These are phyloP conservation scores for Metarhizium sp. DNA, from an alignment of 2,329 filamentous ascomycete genomes.

Conservation along the genomic window DNA sequence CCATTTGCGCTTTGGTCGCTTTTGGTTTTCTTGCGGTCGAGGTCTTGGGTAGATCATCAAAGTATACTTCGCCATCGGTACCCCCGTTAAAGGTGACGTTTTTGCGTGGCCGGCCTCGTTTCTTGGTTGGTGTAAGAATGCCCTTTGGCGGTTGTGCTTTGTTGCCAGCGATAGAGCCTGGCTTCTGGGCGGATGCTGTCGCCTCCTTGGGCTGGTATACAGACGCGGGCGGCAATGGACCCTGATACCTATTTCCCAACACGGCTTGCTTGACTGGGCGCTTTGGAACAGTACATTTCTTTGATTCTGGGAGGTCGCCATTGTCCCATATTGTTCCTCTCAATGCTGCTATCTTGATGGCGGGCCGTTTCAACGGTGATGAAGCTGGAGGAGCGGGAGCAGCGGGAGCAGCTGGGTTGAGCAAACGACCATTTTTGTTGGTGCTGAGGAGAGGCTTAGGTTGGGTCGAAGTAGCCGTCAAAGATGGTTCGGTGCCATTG, in stretches of 20 bases:
- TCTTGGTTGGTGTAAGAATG: conserved; percentile 43
- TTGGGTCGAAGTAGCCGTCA: neutral
- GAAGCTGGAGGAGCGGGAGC: neutral
- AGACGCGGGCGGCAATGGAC: too few species aligned
- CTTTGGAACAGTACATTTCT: conserved; percentile 10
- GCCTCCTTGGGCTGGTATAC: neutral
- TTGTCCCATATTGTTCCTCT: conserved; percentile 29
- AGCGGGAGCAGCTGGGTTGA: neutral
- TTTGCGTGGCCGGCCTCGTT: conserved; percentile 34
- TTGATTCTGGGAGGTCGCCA: conserved; percentile 12
- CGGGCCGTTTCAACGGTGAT: conserved; percentile 12
- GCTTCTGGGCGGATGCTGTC: neutral
- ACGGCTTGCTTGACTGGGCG: neutral
- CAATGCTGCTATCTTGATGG: conserved; percentile 27
- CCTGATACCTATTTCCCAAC: neutral
- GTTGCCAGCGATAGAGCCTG: conserved; percentile 3
- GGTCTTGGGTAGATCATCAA: conserved; percentile 40
- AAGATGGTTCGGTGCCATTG: conserved; percentile 3
- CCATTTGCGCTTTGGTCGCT: conserved; percentile 16
- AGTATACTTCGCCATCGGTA: conserved; percentile 35
- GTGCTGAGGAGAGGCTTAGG: neutral
- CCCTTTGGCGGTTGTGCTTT: conserved; percentile 32
- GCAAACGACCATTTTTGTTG: neutral
- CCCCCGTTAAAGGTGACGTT: conserved; percentile 42
- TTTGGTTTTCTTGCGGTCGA: conserved; percentile 16